These are phyloP conservation scores for Colletotrichum lindemuthianum DNA, from an alignment of 2,329 filamentous ascomycete species.

Conservation along the genomic window DNA sequence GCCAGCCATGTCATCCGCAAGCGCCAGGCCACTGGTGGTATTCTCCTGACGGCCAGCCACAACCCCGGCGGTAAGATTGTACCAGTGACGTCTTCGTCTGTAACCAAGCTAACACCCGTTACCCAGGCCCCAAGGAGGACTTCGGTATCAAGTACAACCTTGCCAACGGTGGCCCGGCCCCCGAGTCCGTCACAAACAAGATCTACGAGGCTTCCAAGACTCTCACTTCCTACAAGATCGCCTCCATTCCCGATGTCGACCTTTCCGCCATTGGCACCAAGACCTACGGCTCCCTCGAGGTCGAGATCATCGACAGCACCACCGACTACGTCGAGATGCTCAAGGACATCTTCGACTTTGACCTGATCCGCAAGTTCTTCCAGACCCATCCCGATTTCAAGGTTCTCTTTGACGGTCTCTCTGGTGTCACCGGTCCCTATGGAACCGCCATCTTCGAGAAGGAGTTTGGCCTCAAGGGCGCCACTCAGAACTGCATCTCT, in stretches of 20 bases:
- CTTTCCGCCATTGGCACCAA: conserved; percentile 83
- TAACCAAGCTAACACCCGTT: conserved; percentile 22
- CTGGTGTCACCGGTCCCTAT: conserved; percentile 95
- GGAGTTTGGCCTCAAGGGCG: conserved; percentile 83
- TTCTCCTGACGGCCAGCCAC: conserved; percentile 95
- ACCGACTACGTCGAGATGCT: conserved; percentile 94
- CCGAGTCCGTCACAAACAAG: conserved; percentile 97
- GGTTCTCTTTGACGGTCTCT: conserved; percentile 93
- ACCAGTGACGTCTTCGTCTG: neutral
- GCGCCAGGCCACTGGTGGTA: conserved; percentile 94
- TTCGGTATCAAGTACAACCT: conserved; percentile 99
- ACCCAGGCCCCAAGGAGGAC: conserved; percentile 85
- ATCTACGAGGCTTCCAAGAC: conserved; percentile 93
- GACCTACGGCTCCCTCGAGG: conserved; percentile 86
- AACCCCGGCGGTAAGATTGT: conserved; percentile 86
- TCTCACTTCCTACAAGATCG: conserved; percentile 91
- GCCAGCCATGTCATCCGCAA: conserved; percentile 96
- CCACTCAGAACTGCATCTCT: conserved; percentile 90
- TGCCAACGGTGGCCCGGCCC: conserved; percentile 92
- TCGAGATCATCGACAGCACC: conserved; percentile 94
- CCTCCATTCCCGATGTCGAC: conserved; percentile 87
- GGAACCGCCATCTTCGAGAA: conserved; percentile 94
- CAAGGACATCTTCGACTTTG: conserved; percentile 98
- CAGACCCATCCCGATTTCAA: conserved; percentile 89
- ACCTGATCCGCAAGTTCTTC: conserved; percentile 95